Percentiles rank a stretch among this genome's conserved stretches.
Conservation (phyloP, 2,329 filamentous ascomycete species). For the Purpureocillium takamizusanense region DNA sequence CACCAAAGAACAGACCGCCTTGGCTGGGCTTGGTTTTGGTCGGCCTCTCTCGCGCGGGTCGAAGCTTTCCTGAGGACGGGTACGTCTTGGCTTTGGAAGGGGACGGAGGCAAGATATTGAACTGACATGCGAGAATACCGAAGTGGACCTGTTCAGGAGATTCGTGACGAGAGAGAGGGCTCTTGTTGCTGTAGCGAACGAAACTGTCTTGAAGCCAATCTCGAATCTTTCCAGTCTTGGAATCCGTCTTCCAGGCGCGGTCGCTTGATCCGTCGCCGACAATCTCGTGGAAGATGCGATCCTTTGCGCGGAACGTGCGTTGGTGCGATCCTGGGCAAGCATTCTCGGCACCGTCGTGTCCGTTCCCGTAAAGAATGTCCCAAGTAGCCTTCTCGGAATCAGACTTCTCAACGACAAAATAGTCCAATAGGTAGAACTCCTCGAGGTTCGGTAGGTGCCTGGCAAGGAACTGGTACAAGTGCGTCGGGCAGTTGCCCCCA, state of each 20-base stretch:
- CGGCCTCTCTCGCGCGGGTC: no score
- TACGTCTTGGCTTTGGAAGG: background rate
- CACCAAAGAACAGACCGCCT: no score
- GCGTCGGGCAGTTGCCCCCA: slow-evolving; percentile 23
- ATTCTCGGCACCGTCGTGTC: background rate
- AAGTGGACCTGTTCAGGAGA: slow-evolving; percentile 29
- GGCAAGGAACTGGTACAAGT: slow-evolving; percentile 34
- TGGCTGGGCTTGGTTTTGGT: no score
- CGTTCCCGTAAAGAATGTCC: background rate
- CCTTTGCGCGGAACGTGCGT: slow-evolving; percentile 10
- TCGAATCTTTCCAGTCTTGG: slow-evolving; percentile 23
- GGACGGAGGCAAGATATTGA: slow-evolving; percentile 15
- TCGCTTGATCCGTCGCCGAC: slow-evolving; percentile 18
- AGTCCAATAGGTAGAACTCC: slow-evolving; percentile 35
- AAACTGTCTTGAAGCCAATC: slow-evolving; percentile 30
- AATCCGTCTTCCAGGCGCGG: slow-evolving; percentile 24
- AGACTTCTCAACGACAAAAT: slow-evolving; percentile 24
- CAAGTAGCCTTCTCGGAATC: background rate
- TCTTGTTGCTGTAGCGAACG: slow-evolving; percentile 24
- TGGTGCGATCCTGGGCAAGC: background rate
- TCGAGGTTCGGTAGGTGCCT: slow-evolving; percentile 31
- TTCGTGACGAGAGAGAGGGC: slow-evolving; percentile 19
- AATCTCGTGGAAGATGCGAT: slow-evolving; percentile 14
- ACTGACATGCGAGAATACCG: slow-evolving; percentile 31
- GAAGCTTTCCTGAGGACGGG: no score